phyloP scores from a whole-genome alignment of 768 basidiomycete species.

The Phylloporus scabripes region DNA sequence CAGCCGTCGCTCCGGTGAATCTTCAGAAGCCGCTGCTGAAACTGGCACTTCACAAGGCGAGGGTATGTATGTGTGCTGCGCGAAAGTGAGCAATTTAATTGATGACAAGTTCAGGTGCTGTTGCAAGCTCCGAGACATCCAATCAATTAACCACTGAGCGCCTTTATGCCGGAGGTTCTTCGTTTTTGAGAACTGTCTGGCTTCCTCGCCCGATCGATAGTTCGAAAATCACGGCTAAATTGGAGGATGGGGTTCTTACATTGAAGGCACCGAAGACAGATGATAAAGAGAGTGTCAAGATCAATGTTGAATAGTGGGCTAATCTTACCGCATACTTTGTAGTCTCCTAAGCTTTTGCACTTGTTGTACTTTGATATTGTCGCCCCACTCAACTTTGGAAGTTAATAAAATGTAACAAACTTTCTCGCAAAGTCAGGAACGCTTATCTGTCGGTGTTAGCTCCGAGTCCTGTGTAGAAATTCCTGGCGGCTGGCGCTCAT shows the following conservation, averaged over 20 bases:
- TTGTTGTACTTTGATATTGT: slow-evolving; percentile 1
- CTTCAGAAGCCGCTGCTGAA: slow-evolving; percentile 18
- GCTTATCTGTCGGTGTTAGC: no score
- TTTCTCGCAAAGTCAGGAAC: no score
- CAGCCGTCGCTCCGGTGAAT: slow-evolving; percentile 21
- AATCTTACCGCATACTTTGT: background rate
- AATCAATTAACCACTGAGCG: slow-evolving; percentile 58
- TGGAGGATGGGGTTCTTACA: slow-evolving; percentile 66
- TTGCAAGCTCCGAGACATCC: slow-evolving; percentile 19
- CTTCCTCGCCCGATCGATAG: slow-evolving; percentile 60
- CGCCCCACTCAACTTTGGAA: slow-evolving; percentile 5
- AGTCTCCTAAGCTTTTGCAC: background rate
- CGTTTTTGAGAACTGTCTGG: slow-evolving; percentile 68
- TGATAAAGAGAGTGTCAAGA: slow-evolving; percentile 49
- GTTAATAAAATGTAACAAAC: no score
- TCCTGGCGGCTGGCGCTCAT: no score
- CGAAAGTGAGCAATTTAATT: background rate
- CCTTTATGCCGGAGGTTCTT: slow-evolving; percentile 46
- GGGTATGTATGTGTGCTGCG: slow-evolving; percentile 21
- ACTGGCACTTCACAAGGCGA: slow-evolving; percentile 12
- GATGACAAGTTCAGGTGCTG: slow-evolving; percentile 8
- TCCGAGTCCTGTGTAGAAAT: no score
- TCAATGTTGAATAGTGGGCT: slow-evolving; percentile 32
- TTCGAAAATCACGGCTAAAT: slow-evolving; percentile 53
- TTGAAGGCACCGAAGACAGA: slow-evolving; percentile 55